Percentiles rank a stretch among this genome's conserved stretches.
Conservation (phyloP, 176 grass and related monocot species). For the Cocos nucifera region DNA sequence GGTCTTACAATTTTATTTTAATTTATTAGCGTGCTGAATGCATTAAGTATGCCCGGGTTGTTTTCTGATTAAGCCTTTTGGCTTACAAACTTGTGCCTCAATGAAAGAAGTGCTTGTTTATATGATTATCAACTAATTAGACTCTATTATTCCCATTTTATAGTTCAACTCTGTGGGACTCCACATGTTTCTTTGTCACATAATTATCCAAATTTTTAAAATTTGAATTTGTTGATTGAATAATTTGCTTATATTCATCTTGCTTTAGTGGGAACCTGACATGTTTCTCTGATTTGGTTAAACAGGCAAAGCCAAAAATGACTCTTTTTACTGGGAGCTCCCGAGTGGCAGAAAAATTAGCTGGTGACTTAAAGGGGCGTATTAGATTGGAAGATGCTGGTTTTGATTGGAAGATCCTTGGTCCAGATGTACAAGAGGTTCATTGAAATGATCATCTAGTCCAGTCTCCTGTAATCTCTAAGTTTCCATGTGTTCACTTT, state of each 20-base stretch:
- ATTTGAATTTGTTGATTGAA: no score
- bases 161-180: no score
- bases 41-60: no score
- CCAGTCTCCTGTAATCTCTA: slow-evolving; percentile 2
- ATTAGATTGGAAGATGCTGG: slow-evolving; percentile 97
- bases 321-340: slow-evolving; percentile 94
- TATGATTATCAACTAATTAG: no score
- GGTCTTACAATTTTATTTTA: no score
- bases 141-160: no score
- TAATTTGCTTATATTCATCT: neutral
- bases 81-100: no score
- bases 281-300: neutral
- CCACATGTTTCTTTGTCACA: no score
- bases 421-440: slow-evolving; percentile 98
- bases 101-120: no score
- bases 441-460: neutral
- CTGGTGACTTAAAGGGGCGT: slow-evolving; percentile 69
- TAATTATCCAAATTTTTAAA: no score
- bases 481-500: neutral
- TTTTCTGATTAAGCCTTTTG: no score
- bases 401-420: slow-evolving; percentile 99
- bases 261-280: neutral
- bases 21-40: no score
- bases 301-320: slow-evolving; percentile 81
- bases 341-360: slow-evolving; percentile 78